Base-by-base conservation (phyloP, 2,329 filamentous ascomycete species). In the Sporothrix humicola region DNA sequence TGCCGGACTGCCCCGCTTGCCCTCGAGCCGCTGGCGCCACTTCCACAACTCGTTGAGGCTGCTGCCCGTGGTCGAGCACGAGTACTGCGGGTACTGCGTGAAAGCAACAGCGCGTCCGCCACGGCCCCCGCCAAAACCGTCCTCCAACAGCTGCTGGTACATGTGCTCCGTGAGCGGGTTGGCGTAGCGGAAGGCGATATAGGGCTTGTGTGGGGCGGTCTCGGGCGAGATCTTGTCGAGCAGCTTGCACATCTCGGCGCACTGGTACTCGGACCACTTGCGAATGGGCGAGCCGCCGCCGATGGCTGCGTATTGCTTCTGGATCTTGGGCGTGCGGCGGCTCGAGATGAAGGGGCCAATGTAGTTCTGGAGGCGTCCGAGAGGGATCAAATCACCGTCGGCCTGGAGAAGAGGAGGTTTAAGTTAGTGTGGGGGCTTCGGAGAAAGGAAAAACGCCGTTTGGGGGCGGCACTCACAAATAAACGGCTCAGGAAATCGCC, bases 21-120 rank as follows among this genome's bases (percentile, higher is more conserved):
- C 93, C 82, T 98, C 95, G 71, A 99, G 84, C 76, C 94, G 87
- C 79, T 94, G 92, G 76, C 95, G 89, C 94, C 95, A 98, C 84
- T 97, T 98, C 96, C 96, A 99, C 50, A 99, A 84, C 84, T 99
- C 96, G 79, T 99, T 99, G 73, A 99, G 84, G 76, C 94, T 97
- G 82, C 94, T 97, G 26, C 96, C 96, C 0, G 96, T 99, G 1
- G 96, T 99, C 23, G 94, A 97, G 84, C 97, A 99, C 23, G 94
- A 97, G 83, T 99, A 99, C 81, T 99, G 96, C 1, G 96, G 96
- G 79, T 99, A 99, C 82, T 99, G 96, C 42, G 95, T 98, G 80
- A 99, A 99, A 1, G 96, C 96, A 4, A 99, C 94, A 1, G 97
- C 96, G 74, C 96, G 89, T 2, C 95, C 95, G n/a, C 95, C 95